Base-by-base conservation (phyloP, 176 grass and related monocot genomes). In the Zea luxurians region DNA sequence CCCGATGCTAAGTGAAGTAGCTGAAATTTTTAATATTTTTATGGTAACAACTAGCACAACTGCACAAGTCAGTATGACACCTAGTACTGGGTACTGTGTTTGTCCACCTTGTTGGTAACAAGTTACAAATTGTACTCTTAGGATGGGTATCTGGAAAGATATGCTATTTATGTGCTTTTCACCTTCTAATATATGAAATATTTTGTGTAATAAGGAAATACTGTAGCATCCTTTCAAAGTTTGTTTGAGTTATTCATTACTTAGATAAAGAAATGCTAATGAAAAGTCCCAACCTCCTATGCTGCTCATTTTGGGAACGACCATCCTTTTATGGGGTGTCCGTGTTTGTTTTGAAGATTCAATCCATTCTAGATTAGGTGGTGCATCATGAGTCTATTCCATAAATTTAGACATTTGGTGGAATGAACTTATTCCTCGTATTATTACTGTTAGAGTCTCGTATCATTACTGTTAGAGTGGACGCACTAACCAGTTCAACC, bases 211-310 rank as follows among this genome's bases (percentile, higher is more conserved):
- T 78, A 55, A 74, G 13, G 48, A 35, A 27, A 27, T 27, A 27
- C 27, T 27, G 27, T 73, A 74, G 45, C 11, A 63, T 68, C n/a
- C 35, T 9, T 50, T 66, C 17, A 49, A 47, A 40, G 35, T 36
- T 75, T 66, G 38, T 20, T 71, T 41, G 34, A 43, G 1, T 70
- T 41, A n/a, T 78, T 78, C 38, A 43, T 48, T 52, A 55, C 48
- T 58, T 74, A 57, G 60, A 12, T 68, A 49, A 80, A 68, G 27
- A 27, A 81, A 69, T 3, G 15, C 36, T 48, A 75, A 21, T 69
- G 41, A 4, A 68, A 27, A 58, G 20, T 27, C 27, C 27, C 27
- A 81, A 43, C 35, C 62, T 37, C 20, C 70, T 58, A 68, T 27
- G 27, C 27, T 55, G 45, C 37, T 54, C 17, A 48, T 83, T 73